Base-by-base conservation (phyloP, 2,329 filamentous ascomycete genomes). In the Microthyrium microscopicum region DNA sequence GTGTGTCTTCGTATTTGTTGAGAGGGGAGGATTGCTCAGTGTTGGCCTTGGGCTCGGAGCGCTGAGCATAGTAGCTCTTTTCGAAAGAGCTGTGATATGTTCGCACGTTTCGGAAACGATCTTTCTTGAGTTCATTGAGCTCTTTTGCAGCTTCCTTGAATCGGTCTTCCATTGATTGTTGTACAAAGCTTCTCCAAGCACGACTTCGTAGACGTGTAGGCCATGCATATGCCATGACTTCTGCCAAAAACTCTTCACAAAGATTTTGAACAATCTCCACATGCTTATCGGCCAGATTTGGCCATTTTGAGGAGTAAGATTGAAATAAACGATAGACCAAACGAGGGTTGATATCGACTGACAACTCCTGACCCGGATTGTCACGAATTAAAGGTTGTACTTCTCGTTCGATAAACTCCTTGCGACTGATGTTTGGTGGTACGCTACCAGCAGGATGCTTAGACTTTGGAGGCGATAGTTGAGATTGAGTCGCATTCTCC, bases 231-330 rank as follows among this genome's bases (percentile, higher is more conserved):
- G 26, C 29, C 4, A 37, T 34, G 8, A 37, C 24, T 28, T 37
- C 35, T 21, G 32, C 21, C 24, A 37, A 24, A 24, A 37, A 37
- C 15, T 37, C 35, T 20, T 27, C 21, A 15, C 35, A 37, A n/a
- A 37, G 32, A 11, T 20, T 24, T 27, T 37, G 35, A 12, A 37
- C 30, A 15, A 33, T 30, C 5, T 37, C 29, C 16, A 37, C 17
- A 12, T 37, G 35, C 16, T 24, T 26, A 7, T 24, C 28, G n/a
- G 35, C 35, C 12, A 37, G 32, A 5, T 17, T 24, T 9, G 32
- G 31, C 35, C 35, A 37, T 18, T 35, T 35, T 13, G 32, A 18
- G 7, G 35, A 37, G 30, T 37, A 37, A n/a, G 26, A 26, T 9
- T 30, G 20, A 20, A 37, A 37, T 7, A 37, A 18, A 9, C 29